phyloP scores from a whole-genome alignment of 257 asterid species.

The Jacaranda copaia region DNA sequence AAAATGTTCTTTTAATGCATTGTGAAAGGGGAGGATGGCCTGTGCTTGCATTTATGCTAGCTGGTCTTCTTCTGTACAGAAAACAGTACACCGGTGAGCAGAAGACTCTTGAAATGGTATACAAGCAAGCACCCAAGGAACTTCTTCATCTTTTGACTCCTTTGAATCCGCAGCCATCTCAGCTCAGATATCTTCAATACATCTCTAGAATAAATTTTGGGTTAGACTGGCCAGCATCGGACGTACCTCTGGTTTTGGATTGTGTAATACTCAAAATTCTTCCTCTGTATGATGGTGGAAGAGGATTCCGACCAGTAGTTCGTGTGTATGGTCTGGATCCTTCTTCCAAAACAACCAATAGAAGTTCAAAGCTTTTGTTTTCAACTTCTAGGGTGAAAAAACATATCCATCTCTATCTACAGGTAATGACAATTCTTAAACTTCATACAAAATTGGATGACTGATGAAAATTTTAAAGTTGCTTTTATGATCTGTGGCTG shows the following conservation, averaged over 20 bases:
- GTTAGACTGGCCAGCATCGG: constrained; percentile 76
- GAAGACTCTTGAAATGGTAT: constrained; percentile 88
- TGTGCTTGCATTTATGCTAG: constrained; percentile 83
- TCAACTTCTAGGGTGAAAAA: constrained; percentile 59
- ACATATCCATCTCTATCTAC: constrained; percentile 49
- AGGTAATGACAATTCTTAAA: constrained; percentile 52
- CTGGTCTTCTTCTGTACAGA: constrained; percentile 81
- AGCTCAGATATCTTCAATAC: constrained; percentile 82
- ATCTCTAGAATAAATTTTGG: constrained; percentile 67
- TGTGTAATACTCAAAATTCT: constrained; percentile 65
- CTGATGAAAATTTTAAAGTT: constrained; percentile 31
- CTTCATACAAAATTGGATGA: constrained; percentile 5
- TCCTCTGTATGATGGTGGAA: constrained; percentile 66
- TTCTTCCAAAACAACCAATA: constrained; percentile 55
- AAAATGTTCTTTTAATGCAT: constrained; percentile 80
- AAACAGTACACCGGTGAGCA: constrained; percentile 80
- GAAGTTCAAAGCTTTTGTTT: constrained; percentile 71
- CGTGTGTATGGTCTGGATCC: constrained; percentile 77
- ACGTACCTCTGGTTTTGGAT: constrained; percentile 68
- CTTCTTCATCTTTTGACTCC: constrained; percentile 78
- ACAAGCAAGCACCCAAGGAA: constrained; percentile 83
- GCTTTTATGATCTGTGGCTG: constrained; percentile 40
- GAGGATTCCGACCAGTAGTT: constrained; percentile 71
- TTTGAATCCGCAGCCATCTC: constrained; percentile 84
- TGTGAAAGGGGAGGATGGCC: constrained; percentile 93